Evolutionary conservation across 495 filamentous ascomycete species (phyloP).

Genomic region (Choiromyces venosus): DNA sequence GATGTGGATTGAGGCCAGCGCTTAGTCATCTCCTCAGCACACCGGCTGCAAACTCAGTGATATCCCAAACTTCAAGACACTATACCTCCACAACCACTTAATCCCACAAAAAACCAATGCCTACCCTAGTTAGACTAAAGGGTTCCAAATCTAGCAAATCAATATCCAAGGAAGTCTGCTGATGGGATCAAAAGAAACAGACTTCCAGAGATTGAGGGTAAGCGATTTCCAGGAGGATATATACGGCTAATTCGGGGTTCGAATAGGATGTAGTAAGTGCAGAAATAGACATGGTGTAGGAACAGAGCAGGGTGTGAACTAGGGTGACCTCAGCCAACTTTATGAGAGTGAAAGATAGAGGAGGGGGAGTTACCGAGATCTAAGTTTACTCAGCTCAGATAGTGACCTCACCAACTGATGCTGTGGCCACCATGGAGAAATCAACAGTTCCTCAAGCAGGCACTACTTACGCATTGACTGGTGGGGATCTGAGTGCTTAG

Average conservation of each 20-base stretch:
- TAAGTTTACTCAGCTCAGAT: neutral
- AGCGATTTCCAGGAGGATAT: neutral
- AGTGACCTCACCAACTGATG: too few relatives aligned
- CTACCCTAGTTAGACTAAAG: neutral
- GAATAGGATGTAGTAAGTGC: neutral
- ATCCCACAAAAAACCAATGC: neutral
- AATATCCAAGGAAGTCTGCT: neutral
- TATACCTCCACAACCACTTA: neutral
- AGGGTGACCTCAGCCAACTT: neutral
- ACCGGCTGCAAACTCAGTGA: neutral
- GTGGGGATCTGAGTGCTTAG: too few relatives aligned
- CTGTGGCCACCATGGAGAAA: too few relatives aligned
- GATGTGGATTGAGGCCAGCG: neutral
- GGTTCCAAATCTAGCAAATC: neutral
- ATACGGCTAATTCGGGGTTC: neutral
- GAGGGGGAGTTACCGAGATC: neutral
- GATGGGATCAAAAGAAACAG: neutral
- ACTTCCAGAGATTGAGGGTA: neutral
- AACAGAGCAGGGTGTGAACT: neutral
- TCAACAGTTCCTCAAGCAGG: too few relatives aligned
- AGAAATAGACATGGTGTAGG: neutral
- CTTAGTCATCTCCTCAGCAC: neutral
- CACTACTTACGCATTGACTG: too few relatives aligned
- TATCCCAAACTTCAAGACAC: neutral
- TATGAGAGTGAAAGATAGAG: neutral